phyloP scores from a whole-genome alignment of 805 yeast species.

The Starmerella apis region DNA sequence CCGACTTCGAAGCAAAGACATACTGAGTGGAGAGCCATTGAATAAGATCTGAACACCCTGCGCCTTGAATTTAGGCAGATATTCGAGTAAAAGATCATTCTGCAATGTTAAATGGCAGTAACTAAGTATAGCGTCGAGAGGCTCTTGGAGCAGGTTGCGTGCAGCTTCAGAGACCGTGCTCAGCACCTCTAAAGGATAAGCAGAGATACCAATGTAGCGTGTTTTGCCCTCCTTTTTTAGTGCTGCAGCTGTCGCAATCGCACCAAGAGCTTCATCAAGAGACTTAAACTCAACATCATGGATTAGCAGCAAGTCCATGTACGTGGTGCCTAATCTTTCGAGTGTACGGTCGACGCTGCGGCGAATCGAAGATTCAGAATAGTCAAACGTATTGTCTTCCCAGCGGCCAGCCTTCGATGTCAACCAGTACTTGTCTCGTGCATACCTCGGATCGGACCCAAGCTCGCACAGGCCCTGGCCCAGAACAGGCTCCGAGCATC shows the following conservation, averaged over 20 bases:
- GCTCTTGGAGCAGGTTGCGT: constrained; percentile 38
- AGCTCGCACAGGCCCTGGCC: constrained; percentile 51
- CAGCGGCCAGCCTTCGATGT: constrained; percentile 84
- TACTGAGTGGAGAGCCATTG: constrained; percentile 77
- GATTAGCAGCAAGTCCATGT: constrained; percentile 71
- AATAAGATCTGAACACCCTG: constrained; percentile 50
- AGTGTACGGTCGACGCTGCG: constrained; percentile 58
- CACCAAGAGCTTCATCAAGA: constrained; percentile 45
- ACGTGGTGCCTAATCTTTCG: constrained; percentile 51
- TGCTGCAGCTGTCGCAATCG: constrained; percentile 48
- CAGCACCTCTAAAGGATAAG: constrained; percentile 71
- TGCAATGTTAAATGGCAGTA: constrained; percentile 79
- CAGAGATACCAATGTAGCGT: constrained; percentile 65
- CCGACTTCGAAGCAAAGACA: constrained; percentile 69
- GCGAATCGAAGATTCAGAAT: constrained; percentile 49
- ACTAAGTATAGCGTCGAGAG: constrained; percentile 64
- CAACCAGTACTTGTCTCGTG: constrained; percentile 54
- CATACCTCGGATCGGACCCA: constrained; percentile 23
- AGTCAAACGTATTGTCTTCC: constrained; percentile 60
- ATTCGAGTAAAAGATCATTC: constrained; percentile 45
- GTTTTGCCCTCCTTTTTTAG: constrained; percentile 57
- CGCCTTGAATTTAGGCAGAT: constrained; percentile 38
- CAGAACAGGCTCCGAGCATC: constrained; percentile 66
- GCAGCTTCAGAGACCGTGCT: constrained; percentile 39
- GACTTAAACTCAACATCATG: constrained; percentile 83